Evolutionary conservation across 768 basidiomycete species (phyloP).

Genomic region (Rickenella mellea): DNA sequence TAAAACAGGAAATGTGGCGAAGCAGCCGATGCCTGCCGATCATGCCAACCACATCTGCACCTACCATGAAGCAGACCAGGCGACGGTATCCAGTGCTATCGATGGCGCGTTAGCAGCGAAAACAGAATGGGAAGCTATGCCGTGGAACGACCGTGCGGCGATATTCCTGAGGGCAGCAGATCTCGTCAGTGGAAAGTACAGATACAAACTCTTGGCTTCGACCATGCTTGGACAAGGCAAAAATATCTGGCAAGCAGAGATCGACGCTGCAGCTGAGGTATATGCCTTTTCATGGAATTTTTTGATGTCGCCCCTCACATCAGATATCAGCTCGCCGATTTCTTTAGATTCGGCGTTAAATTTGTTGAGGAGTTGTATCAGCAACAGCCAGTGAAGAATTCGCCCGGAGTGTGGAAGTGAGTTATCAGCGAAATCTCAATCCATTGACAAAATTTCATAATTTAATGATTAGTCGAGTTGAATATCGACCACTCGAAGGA

Average conservation of each 20-base stretch:
- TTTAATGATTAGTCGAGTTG: slow-evolving; percentile 58
- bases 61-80: slow-evolving; percentile 83
- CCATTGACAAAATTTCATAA: background rate
- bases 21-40: slow-evolving; percentile 80
- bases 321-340: slow-evolving; percentile 63
- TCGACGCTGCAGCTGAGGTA: slow-evolving; percentile 97
- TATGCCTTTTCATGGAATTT: slow-evolving; percentile 12
- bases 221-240: slow-evolving; percentile 99
- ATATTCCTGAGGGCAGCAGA: slow-evolving; percentile 99
- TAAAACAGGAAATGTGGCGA: slow-evolving; percentile 68
- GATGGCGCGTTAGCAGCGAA: slow-evolving; percentile 83
- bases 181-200: slow-evolving; percentile 89
- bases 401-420: slow-evolving; percentile 89
- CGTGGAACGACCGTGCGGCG: slow-evolving; percentile 94
- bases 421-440: slow-evolving; percentile 17
- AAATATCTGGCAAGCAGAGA: slow-evolving; percentile 99
- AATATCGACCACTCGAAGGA: slow-evolving; percentile 96
- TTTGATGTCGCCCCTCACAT: slow-evolving; percentile 13
- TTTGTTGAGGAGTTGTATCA: slow-evolving; percentile 92
- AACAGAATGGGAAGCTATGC: slow-evolving; percentile 83
- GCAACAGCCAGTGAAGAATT: slow-evolving; percentile 83
- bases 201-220: slow-evolving; percentile 90
- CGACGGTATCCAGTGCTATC: slow-evolving; percentile 70
- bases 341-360: slow-evolving; percentile 94
- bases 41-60: slow-evolving; percentile 73